Base-by-base conservation (phyloP, 352 stramenopile genomes). In the Saprolegnia parasitica region DNA sequence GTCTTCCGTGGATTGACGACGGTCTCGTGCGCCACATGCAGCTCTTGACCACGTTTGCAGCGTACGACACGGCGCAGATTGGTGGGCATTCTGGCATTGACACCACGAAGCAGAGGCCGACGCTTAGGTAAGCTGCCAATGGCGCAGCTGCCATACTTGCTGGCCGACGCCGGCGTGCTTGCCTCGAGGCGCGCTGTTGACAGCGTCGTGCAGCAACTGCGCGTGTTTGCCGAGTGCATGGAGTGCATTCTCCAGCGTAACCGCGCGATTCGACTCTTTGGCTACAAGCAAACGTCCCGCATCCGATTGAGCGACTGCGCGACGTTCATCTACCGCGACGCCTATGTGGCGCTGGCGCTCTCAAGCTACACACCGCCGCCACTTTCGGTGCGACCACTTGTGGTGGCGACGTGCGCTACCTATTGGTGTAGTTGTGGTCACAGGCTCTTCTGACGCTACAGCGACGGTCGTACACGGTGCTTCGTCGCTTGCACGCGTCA, bases 191-290 rank as follows among this genome's bases (percentile, higher is more conserved):
- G 71, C 3, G 78, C 88, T 32, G 74, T 86, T 6, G 71, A 65
- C 26, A 71, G 79, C n/a, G 71, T 76, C 0, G 54, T 91, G 16
- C 55, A 77, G 32, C 76, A 60, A 0, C 75, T 84, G 50, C 76
- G 79, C 0, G 63, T 78, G 4, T 67, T 83, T 23, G 72, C 75
- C 45, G 74, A 72, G 20, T 90, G 81, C 50, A 71, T 87, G 45
- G 74, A 75, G 6, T 76, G 65, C 16, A 72, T 90, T 37, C 74
- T 75, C 0, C 73, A 75, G 8, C 55, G 76, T 4, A 91, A 90
- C 52, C 75, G 77, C n/a, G 76, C 81, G 4, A 66, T 90, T 26
- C 71, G 79, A 15, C 52, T 90, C 37, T 91, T 91, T 74, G 84
- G 83, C 20, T 90, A 90, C 63, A 74, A 72, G 42, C 83, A 91